Evolutionary conservation across 108 stramenopile genomes (phyloP), one percentile per base, ranked within the genome.

Genomic region (Nitzschia inconspicua): DNA sequence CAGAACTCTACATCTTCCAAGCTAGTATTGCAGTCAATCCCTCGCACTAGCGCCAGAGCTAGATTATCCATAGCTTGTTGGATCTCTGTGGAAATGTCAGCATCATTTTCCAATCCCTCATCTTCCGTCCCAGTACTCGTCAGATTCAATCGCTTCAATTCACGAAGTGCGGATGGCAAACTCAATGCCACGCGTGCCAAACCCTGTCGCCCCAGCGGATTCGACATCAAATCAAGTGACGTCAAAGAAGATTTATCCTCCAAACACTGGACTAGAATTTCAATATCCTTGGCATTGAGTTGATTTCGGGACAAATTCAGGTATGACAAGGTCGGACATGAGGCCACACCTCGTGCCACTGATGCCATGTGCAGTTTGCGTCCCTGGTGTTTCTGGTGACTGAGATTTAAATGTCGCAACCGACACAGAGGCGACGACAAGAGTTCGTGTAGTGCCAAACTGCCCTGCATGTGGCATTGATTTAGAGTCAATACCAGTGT

Each of bases 401-500:
- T 61, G 22, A 61, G 13, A 48, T 61, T 61, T 16, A 61, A 25
- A 19, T 13, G 30, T 18, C 8, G 29, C 19, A 61, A 31, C 8
- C n/a, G 44, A 47, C 47, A 48, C 5, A 10, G 13, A 30, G 44
- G 47, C 6, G 25, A 31, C 4, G 53, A 5, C 23, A 59, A 20
- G 2, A 61, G 30, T 16, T 32, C 3, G 3, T 27, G 47, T 6
- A 61, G 3, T 6, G 60, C 60, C 18, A 14, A 16, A n/a, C 47
- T 27, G 47, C 60, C 60, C 5, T 19, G 24, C 16, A 6, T 7
- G 30, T 48, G 60, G 28, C 60, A 61, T 18, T 22, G 20, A 48
- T 61, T 61, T 10, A 61, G 23, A 3, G 60, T 61, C 14, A 61
- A 36, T 9, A 61, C 60, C 47, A 61, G 25, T 19, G 16, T 27